Evolutionary conservation across 1,139 yeast genomes (phyloP).

Genomic region (Sugiyamaella novakii): DNA sequence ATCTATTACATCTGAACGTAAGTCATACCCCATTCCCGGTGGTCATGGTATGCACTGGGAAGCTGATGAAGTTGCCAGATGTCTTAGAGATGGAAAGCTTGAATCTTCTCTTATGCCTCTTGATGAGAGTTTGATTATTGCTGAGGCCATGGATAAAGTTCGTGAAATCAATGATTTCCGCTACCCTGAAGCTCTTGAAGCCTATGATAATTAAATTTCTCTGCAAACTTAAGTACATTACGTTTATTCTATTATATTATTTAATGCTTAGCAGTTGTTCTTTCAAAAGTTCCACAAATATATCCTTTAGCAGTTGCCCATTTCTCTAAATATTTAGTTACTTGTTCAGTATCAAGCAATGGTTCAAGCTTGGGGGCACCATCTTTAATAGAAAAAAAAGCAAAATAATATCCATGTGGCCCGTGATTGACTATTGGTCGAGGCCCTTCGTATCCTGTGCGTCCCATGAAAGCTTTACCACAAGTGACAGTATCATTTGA

Average conservation of each 20-base stretch:
- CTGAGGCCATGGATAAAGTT: conserved; percentile 50
- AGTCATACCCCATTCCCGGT: conserved; percentile 33
- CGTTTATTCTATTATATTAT: conserved; percentile 1
- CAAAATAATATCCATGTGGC: conserved; percentile 30
- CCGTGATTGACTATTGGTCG: conserved; percentile 30
- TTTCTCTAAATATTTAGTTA: conserved; percentile 14
- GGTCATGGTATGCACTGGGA: conserved; percentile 54
- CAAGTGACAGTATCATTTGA: conserved; percentile 15
- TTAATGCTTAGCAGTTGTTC: conserved; percentile 26
- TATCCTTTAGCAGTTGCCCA: conserved; percentile 28
- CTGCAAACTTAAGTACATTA: too few species aligned
- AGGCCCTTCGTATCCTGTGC: conserved; percentile 28
- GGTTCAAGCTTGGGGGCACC: conserved; percentile 15
- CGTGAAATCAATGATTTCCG: conserved; percentile 48
- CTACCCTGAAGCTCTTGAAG: conserved; percentile 47
- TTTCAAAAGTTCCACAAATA: conserved; percentile 29
- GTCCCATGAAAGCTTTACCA: conserved; percentile 27
- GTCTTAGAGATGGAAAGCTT: conserved; percentile 44
- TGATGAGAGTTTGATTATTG: conserved; percentile 49
- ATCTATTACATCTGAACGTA: conserved; percentile 20
- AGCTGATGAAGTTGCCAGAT: conserved; percentile 54
- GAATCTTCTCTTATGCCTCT: conserved; percentile 47
- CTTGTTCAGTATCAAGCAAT: conserved; percentile 12
- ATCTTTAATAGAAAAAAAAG: conserved; percentile 27
- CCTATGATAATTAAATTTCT: neutral